A percentile compares a stretch with the other conserved stretches of the same genome.
Conservation (phyloP, 805 yeast genomes). For the Candida caryicola region DNA sequence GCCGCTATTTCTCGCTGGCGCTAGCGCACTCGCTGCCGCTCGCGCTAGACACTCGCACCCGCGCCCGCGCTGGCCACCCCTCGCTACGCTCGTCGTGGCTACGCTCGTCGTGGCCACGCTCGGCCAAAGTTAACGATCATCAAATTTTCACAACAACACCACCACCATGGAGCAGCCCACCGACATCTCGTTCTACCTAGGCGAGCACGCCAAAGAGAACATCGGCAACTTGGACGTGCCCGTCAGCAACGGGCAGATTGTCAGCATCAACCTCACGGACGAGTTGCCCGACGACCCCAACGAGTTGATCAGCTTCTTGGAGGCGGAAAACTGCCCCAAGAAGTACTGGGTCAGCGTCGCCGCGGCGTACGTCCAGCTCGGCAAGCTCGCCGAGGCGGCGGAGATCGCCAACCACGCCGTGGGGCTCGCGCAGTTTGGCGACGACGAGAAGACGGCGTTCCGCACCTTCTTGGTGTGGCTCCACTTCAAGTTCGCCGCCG, state of each 20-base stretch:
- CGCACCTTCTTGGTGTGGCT: slow-evolving; percentile 75
- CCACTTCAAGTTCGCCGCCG: slow-evolving; percentile 40
- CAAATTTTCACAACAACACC: too few relatives aligned
- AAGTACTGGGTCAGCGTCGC: slow-evolving; percentile 86
- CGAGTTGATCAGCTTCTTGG: slow-evolving; percentile 74
- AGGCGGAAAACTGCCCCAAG: slow-evolving; percentile 72
- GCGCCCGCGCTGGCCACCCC: too few relatives aligned
- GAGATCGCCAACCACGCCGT: slow-evolving; percentile 63
- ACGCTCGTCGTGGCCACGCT: too few relatives aligned
- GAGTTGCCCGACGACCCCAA: slow-evolving; percentile 89
- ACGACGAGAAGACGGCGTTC: slow-evolving; percentile 48
- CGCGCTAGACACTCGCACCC: too few relatives aligned
- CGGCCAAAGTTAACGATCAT: too few relatives aligned
- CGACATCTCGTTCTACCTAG: slow-evolving; percentile 33
- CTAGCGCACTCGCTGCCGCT: too few relatives aligned
- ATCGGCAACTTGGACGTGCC: slow-evolving; percentile 60
- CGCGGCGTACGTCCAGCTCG: slow-evolving; percentile 68
- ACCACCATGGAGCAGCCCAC: slow-evolving; percentile 10
- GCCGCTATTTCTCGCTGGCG: too few relatives aligned
- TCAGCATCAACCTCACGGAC: slow-evolving; percentile 72
- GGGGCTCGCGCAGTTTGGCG: slow-evolving; percentile 32
- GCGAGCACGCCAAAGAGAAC: slow-evolving; percentile 27
- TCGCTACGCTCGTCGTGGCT: too few relatives aligned
- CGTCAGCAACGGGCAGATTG: slow-evolving; percentile 72
- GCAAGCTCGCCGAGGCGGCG: slow-evolving; percentile 57